Base-by-base conservation (phyloP, 129 eudicot genomes). In the Glebionis coronaria region DNA sequence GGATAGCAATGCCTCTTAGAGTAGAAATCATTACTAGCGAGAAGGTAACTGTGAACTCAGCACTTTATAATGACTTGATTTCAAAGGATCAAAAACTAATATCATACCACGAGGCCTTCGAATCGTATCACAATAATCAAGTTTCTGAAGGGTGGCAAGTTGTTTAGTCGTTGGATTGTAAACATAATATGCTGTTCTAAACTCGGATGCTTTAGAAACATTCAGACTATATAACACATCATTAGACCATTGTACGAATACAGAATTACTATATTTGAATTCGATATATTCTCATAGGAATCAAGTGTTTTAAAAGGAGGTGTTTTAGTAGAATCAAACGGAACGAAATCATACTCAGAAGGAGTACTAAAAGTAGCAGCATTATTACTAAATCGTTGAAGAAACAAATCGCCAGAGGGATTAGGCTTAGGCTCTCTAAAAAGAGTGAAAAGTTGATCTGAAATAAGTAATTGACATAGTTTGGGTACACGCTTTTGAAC, bases 171-270 rank as follows among this genome's bases (percentile, higher is more conserved):
- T 78, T 1, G 95, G 94, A 67, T 87, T 87, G 62, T 54, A 81
- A 4, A 87, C 67, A 51, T 65, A 77, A 70, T 50, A 68, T 31
- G 40, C 38, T 0, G 53, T 54, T 28, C 52, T 63, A 13, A 59
- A 70, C 9, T 20, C 72, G 3, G 35, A 27, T n/a, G 18, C 40
- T 54, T 64, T 61, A 1, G 63, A 53, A 54, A 27, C 11, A 19
- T 31, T 6, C 38, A 31, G 5, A 31, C 38, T 31, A 31, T n/a
- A n/a, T 31, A 31, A 69, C 90, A 81, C 21, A 81, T 46, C 66
- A 83, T 65, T 7, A 87, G 67, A 27, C 90, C 95, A 58, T 87
- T 87, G 40, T 79, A 83, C 23, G 95, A 83, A 52, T 87, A 83
- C 49, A 72, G 52, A 67, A 72, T 70, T 1, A 61, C 31, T 8